Percentiles rank a stretch among this genome's conserved stretches.
Evolutionary conservation across 208 protist species (phyloP).

Genomic region (Leishmania lainsoni): DNA sequence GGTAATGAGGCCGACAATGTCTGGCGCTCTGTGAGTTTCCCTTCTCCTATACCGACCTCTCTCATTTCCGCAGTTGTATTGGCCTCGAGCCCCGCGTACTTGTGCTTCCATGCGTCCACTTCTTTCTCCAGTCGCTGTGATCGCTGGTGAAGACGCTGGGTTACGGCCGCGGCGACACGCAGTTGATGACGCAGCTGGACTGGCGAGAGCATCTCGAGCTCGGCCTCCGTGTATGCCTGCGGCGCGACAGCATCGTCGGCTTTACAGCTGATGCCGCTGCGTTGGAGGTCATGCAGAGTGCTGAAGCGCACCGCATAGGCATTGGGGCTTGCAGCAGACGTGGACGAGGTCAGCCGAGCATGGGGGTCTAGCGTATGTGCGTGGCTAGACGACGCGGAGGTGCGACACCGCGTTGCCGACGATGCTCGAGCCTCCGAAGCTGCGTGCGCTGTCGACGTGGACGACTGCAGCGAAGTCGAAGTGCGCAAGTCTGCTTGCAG

Average conservation of each 20-base stretch:
- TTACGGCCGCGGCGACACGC: constrained; percentile 15
- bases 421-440: neutral
- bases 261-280: neutral
- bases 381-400: neutral
- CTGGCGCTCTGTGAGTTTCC: too few relatives aligned
- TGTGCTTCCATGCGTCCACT: constrained; percentile 7
- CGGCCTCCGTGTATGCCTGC: constrained; percentile 23
- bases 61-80: neutral
- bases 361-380: neutral
- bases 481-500: constrained; percentile 12
- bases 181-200: constrained; percentile 29
- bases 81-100: constrained; percentile 1
- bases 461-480: neutral
- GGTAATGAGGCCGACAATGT: neutral
- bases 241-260: neutral
- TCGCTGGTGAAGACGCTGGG: constrained; percentile 26
- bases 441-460: neutral
- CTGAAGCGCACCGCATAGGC: neutral
- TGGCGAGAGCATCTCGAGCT: constrained; percentile 13
- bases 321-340: neutral
- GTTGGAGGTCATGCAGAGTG: neutral
- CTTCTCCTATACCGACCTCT: too few relatives aligned
- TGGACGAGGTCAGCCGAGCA: neutral
- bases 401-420: neutral
- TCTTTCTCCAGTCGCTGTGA: constrained; percentile 15